Base-by-base conservation (phyloP, 176 grass and related monocot genomes). In the Oryza glumipatula region DNA sequence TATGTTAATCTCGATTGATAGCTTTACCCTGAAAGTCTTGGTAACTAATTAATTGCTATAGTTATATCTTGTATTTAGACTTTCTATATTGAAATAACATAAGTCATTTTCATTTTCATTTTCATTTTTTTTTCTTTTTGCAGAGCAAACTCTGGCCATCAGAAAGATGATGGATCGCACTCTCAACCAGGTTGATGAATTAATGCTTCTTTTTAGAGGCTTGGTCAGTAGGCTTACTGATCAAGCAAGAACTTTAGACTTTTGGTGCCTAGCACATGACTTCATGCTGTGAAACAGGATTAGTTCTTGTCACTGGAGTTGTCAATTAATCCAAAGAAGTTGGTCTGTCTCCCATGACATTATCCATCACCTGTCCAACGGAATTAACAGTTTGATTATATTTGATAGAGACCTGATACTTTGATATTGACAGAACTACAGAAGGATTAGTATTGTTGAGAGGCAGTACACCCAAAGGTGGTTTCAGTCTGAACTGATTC, bases 171-270 rank as follows among this genome's bases (percentile, higher is more conserved):
- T 72, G 17, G 28, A 63, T 76, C 51, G 72, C 39, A 46, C 23
- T 51, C 43, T 11, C 32, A 70, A 77, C 39, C 63, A 63, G 15
- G 87, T 15, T 38, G 68, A 73, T 65, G 69, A 70, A 76, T 39
- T 48, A 11, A 87, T 83, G 80, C 70, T 73, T 84, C 44, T 66
- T 66, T 16, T 24, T 19, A 6, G 49, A 5, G 32, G 9, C 45
- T 35, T 22, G 49, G 24, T 68, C 6, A 76, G n/a, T 15, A 76
- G 46, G 32, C 73, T 76, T 86, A 28, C 75, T 86, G 30, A 41
- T 86, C 47, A 83, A 79, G 84, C 88, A 74, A 79, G 33, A 77
- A 65, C 30, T 48, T 65, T 58, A 5, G 52, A 86, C 83, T 89
- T 82, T 86, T 30, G 6, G 79, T 74, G 80, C 74, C 74, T 41